phyloP scores from a whole-genome alignment of 257 asterid species.

The Rauvolfia tetraphylla region DNA sequence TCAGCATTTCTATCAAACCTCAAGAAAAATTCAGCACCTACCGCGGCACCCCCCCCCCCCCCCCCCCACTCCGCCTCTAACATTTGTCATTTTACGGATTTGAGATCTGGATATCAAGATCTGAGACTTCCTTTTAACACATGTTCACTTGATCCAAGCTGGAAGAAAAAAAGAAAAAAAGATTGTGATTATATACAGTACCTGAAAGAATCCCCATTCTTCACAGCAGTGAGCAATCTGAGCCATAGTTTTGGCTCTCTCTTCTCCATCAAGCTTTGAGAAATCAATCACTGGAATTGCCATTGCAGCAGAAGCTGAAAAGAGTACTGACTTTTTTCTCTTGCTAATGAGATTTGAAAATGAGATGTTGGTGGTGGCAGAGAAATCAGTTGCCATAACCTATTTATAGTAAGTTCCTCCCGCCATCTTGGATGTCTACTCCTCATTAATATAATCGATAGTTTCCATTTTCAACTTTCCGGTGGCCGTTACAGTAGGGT shows the following conservation, averaged over 20 bases:
- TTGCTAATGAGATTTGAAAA: neutral
- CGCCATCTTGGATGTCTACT: conserved; percentile 39
- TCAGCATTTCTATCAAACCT: neutral
- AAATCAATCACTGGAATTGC: conserved; percentile 85
- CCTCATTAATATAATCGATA: neutral
- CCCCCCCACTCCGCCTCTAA: no score
- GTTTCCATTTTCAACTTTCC: conserved; percentile 4
- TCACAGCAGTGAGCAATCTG: conserved; percentile 64
- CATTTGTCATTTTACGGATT: no score
- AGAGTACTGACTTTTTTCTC: neutral
- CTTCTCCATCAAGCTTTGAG: conserved; percentile 70
- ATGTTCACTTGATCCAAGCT: no score
- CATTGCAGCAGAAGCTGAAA: conserved; percentile 31
- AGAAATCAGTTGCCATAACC: conserved; percentile 11
- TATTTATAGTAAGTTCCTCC: conserved; percentile 44
- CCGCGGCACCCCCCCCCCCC: no score
- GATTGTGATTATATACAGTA: neutral
- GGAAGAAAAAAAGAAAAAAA: no score
- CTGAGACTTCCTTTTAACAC: no score
- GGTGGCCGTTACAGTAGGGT: conserved; percentile 36
- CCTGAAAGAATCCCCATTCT: conserved; percentile 97
- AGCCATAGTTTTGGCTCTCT: conserved; percentile 59
- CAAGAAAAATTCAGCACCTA: neutral
- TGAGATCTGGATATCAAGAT: neutral
- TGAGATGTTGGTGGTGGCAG: conserved; percentile 14